Percentiles rank a stretch among this genome's conserved stretches.
Conservation (phyloP, 208 protist genomes). For the Vickermania spadyakhi region DNA sequence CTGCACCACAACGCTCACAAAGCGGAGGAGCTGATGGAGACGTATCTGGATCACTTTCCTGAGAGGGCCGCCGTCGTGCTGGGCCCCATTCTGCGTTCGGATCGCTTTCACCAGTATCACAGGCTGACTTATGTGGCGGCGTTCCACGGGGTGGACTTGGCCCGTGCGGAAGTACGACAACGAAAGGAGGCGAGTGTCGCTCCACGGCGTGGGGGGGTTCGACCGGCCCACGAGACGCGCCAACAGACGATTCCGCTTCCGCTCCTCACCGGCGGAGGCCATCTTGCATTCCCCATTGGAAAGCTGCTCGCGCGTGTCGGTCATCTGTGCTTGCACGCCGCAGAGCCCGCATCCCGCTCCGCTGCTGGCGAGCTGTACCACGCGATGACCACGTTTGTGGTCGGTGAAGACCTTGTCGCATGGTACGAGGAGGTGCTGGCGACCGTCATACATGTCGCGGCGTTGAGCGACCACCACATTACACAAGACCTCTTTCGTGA, state of each 20-base stretch:
- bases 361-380: conserved; percentile 87
- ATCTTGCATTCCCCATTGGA: conserved; percentile 39
- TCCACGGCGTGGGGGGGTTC: conserved; percentile 14
- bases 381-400: conserved; percentile 51
- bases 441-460: conserved; percentile 40
- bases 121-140: conserved; percentile 7
- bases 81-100: background rate
- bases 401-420: conserved; percentile 31
- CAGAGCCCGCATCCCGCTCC: conserved; percentile 49
- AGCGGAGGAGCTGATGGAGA: background rate
- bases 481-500: conserved; percentile 58
- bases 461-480: conserved; percentile 24
- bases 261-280: conserved; percentile 19
- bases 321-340: conserved; percentile 42
- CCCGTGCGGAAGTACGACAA: conserved; percentile 16
- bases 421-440: conserved; percentile 44
- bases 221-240: conserved; percentile 10
- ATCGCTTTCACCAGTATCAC: background rate
- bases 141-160: conserved; percentile 22
- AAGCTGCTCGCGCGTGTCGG: conserved; percentile 51
- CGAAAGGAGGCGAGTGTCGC: background rate
- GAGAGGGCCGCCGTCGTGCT: conserved; percentile 2
- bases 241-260: conserved; percentile 16
- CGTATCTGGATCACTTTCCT: background rate
- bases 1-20: background rate